Evolutionary conservation across 129 eudicot species (phyloP), one percentile per base, ranked within the genome.

Genomic region (Helianthus annuus): DNA sequence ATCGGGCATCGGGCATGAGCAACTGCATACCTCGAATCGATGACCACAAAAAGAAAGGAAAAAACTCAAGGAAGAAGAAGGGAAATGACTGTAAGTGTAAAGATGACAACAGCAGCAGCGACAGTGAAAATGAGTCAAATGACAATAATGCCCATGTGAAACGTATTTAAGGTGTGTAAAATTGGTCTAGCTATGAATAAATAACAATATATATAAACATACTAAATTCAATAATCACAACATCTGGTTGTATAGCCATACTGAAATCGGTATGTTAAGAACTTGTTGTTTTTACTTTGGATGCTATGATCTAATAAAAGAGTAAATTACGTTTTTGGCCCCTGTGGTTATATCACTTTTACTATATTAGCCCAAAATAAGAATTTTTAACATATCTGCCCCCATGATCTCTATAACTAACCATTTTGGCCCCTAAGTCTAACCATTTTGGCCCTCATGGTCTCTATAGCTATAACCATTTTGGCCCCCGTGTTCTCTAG

Each of bases 141-240:
- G 83, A 84, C 38, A 65, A 72, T 51, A 76, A 84, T 24, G 51
- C 48, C 24, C 70, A 22, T 51, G 73, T 16, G 13, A 84, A 73
- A 57, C 72, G 2, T 68, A 58, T 22, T 7, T 66, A 76, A 76
- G 69, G 75, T 27, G 40, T 32, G 17, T 6, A 13, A 7, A 60
- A 19, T 49, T 51, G 29, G 44, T 63, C 63, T 39, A 64, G 63
- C 16, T 36, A 73, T 63, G 10, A 27, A 45, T 15, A 72, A 55
- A 19, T 1, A 19, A 56, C 12, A 16, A 56, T 56, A 56, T 10
- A 17, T 56, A 10, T 38, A 7, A 55, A 70, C 9, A 62, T 52
- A 73, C 39, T 9, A 63, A 36, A 13, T 52, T 39, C 45, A 74
- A 74, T 64, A 65, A 40, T 52, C 12, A 27, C 48, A 64, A 49